Evolutionary conservation across 345 rosid species (phyloP).

Genomic region (Reutealis trisperma): DNA sequence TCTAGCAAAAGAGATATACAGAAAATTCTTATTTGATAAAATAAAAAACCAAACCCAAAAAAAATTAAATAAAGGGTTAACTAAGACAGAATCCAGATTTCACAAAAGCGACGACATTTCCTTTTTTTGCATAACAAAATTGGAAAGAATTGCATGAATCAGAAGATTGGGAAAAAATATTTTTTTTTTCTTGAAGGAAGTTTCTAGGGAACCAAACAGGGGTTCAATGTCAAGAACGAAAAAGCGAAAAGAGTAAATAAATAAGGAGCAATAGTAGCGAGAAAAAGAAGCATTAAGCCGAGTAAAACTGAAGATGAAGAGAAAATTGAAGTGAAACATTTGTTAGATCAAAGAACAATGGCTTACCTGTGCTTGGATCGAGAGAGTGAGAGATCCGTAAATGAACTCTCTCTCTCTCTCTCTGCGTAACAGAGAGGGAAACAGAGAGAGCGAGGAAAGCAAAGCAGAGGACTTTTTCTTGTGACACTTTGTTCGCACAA

Average conservation of each 20-base stretch:
- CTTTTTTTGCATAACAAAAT: not conserved
- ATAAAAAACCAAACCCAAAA: not conserved
- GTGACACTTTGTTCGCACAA: not conserved
- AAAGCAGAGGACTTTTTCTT: constrained; percentile 11
- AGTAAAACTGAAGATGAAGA: not conserved
- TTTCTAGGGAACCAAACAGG: not conserved
- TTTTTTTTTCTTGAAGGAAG: not conserved
- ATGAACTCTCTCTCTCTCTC: constrained; percentile 8
- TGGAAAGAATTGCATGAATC: not conserved
- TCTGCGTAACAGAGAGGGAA: not conserved
- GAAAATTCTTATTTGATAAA: not conserved
- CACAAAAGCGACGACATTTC: not conserved
- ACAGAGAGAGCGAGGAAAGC: constrained; percentile 5
- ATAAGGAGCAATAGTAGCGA: not conserved
- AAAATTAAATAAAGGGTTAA: not conserved
- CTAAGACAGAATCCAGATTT: not conserved
- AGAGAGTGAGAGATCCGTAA: constrained; percentile 18
- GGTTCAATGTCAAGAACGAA: not conserved
- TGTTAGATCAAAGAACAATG: not conserved
- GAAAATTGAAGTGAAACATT: not conserved
- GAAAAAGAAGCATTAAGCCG: not conserved
- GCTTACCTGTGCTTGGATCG: constrained; percentile 12
- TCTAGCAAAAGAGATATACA: not conserved
- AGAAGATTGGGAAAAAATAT: not conserved
- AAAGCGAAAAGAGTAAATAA: not conserved